These are phyloP conservation scores for Umbilicus rupestris DNA, from an alignment of 164 flowering plant species.

Conservation along the genomic window DNA sequence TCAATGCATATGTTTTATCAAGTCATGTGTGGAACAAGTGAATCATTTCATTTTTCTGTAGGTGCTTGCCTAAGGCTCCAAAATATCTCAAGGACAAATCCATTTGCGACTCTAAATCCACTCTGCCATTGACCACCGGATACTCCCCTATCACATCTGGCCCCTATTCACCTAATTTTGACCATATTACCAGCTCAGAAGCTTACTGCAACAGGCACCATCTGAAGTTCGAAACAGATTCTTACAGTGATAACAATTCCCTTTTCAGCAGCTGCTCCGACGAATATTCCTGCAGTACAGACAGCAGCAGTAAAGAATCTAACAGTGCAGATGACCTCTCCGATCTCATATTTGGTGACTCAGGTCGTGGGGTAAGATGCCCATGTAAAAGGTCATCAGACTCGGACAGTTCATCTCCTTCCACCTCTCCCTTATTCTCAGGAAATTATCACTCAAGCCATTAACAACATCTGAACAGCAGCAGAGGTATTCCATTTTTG, in stretches of 20 bases:
- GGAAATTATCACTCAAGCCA: background rate
- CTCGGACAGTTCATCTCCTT: conserved; percentile 36
- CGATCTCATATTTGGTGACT: conserved; percentile 50
- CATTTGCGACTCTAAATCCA: conserved; percentile 20
- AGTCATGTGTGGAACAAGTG: background rate
- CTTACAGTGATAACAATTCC: conserved; percentile 70
- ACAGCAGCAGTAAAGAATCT: conserved; percentile 70
- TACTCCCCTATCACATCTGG: conserved; percentile 11
- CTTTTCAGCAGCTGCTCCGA: conserved; percentile 76
- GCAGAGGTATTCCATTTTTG: conserved; percentile 20
- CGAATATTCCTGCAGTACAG: conserved; percentile 73
- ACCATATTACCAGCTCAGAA: conserved; percentile 15
- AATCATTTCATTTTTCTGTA: conserved; percentile 14
- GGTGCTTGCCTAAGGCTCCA: conserved; percentile 80
- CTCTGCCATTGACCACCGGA: background rate
- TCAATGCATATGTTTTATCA: background rate
- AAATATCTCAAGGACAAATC: conserved; percentile 34
- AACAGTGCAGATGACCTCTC: conserved; percentile 62
- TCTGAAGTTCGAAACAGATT: conserved; percentile 22
- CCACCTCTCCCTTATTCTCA: conserved; percentile 23
- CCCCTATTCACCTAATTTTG: conserved; percentile 18
- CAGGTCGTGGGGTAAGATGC: conserved; percentile 11
- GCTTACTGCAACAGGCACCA: background rate
- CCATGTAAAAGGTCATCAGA: conserved; percentile 32
- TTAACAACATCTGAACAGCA: conserved; percentile 2